Evolutionary conservation across 352 stramenopile species (phyloP).

Genomic region (Pythium apleroticum): DNA sequence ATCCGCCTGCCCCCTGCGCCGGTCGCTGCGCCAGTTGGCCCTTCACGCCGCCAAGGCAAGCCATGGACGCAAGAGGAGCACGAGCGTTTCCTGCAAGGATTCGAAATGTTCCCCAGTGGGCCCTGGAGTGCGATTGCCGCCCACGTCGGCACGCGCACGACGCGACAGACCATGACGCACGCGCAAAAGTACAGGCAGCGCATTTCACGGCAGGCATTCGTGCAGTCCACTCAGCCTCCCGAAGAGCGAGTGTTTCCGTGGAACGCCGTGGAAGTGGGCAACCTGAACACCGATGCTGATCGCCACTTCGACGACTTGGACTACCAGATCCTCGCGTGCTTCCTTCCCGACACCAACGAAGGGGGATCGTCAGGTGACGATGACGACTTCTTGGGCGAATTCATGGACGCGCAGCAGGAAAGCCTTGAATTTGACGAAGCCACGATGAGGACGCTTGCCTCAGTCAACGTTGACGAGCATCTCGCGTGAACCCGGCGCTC

Average conservation of each 20-base stretch:
- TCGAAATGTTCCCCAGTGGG: constrained; percentile 46
- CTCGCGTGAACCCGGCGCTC: background rate
- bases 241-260: background rate
- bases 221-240: background rate
- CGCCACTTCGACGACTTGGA: constrained; percentile 13
- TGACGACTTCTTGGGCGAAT: constrained; percentile 1
- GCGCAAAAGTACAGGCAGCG: constrained; percentile 59
- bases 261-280: background rate
- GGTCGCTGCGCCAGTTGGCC: constrained; percentile 4
- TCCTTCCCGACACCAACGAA: constrained; percentile 1
- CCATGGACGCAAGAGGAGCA: constrained; percentile 51
- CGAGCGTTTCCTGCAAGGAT: constrained; percentile 43
- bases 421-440: background rate
- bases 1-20: constrained; percentile 14
- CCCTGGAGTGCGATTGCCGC: constrained; percentile 49
- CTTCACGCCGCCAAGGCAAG: constrained; percentile 6
- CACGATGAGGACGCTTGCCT: background rate
- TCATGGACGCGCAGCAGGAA: background rate
- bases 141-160: constrained; percentile 46
- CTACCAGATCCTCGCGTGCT: constrained; percentile 13
- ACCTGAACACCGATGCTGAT: background rate
- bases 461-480: constrained; percentile 9
- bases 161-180: constrained; percentile 56
- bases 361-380: background rate
- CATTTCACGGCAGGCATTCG: constrained; percentile 29